Conservation (phyloP, 768 basidiomycete genomes). For the Mycena rebaudengoi region DNA sequence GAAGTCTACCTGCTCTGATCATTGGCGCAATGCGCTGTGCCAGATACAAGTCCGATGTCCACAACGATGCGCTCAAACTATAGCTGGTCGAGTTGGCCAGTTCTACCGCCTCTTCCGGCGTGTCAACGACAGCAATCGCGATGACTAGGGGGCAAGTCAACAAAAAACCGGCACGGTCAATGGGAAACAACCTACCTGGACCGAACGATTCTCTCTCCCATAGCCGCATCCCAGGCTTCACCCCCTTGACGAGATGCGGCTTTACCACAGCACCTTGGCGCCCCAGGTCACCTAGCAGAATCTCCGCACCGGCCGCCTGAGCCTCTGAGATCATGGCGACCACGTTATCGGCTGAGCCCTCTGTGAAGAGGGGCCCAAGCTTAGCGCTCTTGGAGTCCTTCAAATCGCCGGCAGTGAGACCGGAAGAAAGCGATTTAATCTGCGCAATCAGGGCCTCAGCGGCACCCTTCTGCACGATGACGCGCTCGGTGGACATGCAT, state of each 20-base stretch:
- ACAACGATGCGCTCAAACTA: constrained; percentile 59
- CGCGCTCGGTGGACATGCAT: constrained; percentile 67
- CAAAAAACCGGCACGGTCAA: neutral
- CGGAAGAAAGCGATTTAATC: constrained; percentile 40
- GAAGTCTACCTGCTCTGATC: constrained; percentile 53
- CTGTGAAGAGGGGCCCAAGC: constrained; percentile 52
- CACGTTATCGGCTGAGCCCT: constrained; percentile 55
- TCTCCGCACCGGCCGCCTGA: constrained; percentile 50
- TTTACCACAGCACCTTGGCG: constrained; percentile 52
- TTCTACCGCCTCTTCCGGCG: constrained; percentile 61
- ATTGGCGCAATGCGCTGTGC: constrained; percentile 56
- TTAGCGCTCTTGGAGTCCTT: constrained; percentile 34
- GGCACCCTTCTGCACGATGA: constrained; percentile 57
- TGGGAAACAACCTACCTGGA: constrained; percentile 47
- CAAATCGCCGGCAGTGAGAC: constrained; percentile 47
- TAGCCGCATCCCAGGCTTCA: constrained; percentile 56
- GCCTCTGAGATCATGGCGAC: constrained; percentile 55
- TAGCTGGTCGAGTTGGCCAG: constrained; percentile 64
- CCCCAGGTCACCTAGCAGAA: constrained; percentile 53
- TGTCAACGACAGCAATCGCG: constrained; percentile 53
- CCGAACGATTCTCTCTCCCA: constrained; percentile 73
- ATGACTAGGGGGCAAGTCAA: constrained; percentile 41
- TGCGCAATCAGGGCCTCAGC: constrained; percentile 45
- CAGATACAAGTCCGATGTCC: constrained; percentile 55
- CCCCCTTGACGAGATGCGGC: constrained; percentile 59